Percentiles rank a stretch among this genome's conserved stretches.
phyloP scores from a whole-genome alignment of 805 yeast species.

The Schwanniomyces sp. region DNA sequence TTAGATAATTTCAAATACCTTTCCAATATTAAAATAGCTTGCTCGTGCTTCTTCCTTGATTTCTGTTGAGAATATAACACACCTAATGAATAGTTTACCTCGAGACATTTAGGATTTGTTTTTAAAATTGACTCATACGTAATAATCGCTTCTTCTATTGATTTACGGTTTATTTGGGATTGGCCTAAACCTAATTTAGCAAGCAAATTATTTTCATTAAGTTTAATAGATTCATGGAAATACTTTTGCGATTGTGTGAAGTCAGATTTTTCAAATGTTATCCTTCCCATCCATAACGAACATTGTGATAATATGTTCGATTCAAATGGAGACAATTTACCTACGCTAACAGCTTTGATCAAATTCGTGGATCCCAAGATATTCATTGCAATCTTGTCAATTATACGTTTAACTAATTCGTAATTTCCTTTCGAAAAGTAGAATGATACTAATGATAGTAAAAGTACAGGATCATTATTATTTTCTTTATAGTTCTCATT shows the following conservation, averaged over 20 bases:
- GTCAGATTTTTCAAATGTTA: conserved; percentile 59
- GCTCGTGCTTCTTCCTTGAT: conserved; percentile 39
- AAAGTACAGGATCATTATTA: conserved; percentile 58
- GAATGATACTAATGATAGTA: conserved; percentile 66
- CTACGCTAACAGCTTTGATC: conserved; percentile 12
- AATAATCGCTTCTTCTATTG: conserved; percentile 79
- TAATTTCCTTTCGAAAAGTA: conserved; percentile 68
- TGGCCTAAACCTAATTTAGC: conserved; percentile 86
- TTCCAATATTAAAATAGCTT: conserved; percentile 66
- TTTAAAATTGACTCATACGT: conserved; percentile 77
- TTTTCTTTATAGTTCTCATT: conserved; percentile 35
- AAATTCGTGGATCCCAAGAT: conserved; percentile 16
- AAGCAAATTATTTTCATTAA: conserved; percentile 62
- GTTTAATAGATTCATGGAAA: conserved; percentile 70
- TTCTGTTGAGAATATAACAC: conserved; percentile 57
- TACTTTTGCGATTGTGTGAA: conserved; percentile 66
- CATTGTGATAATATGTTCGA: conserved; percentile 34
- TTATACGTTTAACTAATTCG: conserved; percentile 55
- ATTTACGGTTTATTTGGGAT: conserved; percentile 72
- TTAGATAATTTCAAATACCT: conserved; percentile 64
- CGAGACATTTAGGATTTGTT: conserved; percentile 65
- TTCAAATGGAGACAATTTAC: conserved; percentile 25
- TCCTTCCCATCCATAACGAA: conserved; percentile 83
- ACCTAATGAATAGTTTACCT: conserved; percentile 76
- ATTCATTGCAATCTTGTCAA: conserved; percentile 45